Evolutionary conservation across 805 yeast species (phyloP).

Genomic region (Hanseniaspora vineae): DNA sequence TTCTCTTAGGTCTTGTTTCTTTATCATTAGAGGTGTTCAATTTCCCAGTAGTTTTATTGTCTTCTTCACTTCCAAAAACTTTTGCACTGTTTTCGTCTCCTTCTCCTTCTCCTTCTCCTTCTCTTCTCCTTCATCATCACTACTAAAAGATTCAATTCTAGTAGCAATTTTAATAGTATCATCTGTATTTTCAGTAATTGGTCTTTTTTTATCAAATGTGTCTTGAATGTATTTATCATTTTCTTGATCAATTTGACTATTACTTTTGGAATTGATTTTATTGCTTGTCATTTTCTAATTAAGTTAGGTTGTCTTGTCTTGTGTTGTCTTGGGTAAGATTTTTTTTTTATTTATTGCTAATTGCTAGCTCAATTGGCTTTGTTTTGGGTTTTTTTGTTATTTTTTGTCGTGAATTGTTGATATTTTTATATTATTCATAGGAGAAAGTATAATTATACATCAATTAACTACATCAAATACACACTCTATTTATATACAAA

Average conservation of each 20-base stretch:
- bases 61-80: neutral
- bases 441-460: too few relatives aligned
- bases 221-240: neutral
- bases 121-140: neutral
- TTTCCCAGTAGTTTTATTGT: neutral
- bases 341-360: neutral
- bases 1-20: constrained; percentile 7
- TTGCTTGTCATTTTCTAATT: neutral
- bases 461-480: too few relatives aligned
- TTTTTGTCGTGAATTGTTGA: neutral
- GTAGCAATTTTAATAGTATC: neutral
- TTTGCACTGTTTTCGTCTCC: neutral
- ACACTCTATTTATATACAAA: neutral
- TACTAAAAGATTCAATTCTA: neutral
- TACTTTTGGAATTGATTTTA: neutral
- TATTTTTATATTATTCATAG: neutral
- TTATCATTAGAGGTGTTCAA: neutral
- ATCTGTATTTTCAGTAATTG: neutral
- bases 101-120: neutral
- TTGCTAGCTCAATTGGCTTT: too few relatives aligned
- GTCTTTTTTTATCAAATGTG: neutral
- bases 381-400: neutral
- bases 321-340: neutral
- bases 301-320: neutral
- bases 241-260: neutral